A percentile compares a stretch with the other conserved stretches of the same genome.
phyloP scores from a whole-genome alignment of 352 stramenopile species.

The Globisporangium spiculum region DNA sequence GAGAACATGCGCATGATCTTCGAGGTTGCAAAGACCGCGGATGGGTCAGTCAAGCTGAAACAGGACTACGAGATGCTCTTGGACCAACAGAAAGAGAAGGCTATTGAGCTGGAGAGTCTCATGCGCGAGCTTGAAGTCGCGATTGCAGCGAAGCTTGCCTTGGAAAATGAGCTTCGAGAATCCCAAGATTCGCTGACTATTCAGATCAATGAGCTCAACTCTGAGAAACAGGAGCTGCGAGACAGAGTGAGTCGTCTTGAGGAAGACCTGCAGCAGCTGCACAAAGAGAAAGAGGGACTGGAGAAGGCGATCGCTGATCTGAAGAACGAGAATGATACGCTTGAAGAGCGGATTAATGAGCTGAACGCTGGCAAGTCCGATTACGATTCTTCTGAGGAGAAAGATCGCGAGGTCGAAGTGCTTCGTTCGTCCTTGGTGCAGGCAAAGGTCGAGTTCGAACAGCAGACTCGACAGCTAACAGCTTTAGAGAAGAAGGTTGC shows the following conservation, averaged over 20 bases:
- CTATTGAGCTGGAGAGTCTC: conserved; percentile 29
- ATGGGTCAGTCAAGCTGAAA: conserved; percentile 55
- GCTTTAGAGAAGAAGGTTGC: conserved; percentile 57
- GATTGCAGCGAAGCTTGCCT: conserved; percentile 24
- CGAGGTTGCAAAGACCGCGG: conserved; percentile 66
- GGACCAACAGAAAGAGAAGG: conserved; percentile 31
- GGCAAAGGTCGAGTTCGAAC: conserved; percentile 48
- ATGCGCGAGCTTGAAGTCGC: conserved; percentile 29
- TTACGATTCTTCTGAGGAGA: conserved; percentile 36
- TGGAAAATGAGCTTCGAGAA: conserved; percentile 24
- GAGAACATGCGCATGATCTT: conserved; percentile 80
- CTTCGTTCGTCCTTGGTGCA: conserved; percentile 59
- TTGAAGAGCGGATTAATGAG: conserved; percentile 56
- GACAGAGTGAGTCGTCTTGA: conserved; percentile 17
- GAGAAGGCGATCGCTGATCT: conserved; percentile 39
- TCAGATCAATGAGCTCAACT: conserved; percentile 16
- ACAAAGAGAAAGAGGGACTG: conserved; percentile 39
- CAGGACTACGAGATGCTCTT: conserved; percentile 53
- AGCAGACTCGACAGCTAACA: conserved; percentile 54
- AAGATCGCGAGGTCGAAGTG: conserved; percentile 51
- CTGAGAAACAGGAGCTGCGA: conserved; percentile 18
- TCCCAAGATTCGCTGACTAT: conserved; percentile 8
- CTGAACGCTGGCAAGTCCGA: conserved; percentile 40
- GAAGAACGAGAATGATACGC: conserved; percentile 54
- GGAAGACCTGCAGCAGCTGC: conserved; percentile 31